Evolutionary conservation across 1,139 yeast genomes (phyloP), one percentile per base, ranked within the genome.

Genomic region (Hansenula sp.): DNA sequence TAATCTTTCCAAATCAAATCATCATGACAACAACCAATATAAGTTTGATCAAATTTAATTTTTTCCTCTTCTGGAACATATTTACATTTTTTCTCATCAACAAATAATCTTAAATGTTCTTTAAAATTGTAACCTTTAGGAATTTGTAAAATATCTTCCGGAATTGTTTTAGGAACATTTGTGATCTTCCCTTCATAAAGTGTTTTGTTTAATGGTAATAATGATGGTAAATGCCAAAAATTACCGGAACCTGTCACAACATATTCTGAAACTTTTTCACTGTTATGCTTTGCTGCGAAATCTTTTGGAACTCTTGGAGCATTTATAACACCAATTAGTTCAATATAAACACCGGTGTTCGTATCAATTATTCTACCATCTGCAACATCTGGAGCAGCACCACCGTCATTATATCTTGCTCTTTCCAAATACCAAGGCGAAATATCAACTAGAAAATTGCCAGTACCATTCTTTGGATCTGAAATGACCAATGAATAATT

Each of bases 281-380:
- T 59, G 1, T 47, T 42, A 2, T 46, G 45, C 17, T 32, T 38
- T 9, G 42, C 50, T 1, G 38, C 28, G 10, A 54, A 9, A 3
- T 46, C 45, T 7, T 31, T 29, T 29, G 54, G 55, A 33, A 61
- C 50, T 50, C 55, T 45, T 46, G 59, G 54, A 29, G 55, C 47
- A 45, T 44, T 54, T 21, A 54, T 36, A 35, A 44, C 54, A 49
- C 59, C 54, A 2, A 75, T 71, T 29, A 78, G 65, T 52, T 77
- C 82, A 39, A 77, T 70, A 49, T 75, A 77, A 29, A 72, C 57
- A 2, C 83, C 83, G 0, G 77, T 71, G 27, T 63, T 60, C 1
- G 67, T 64, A 54, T 77, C 83, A 31, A 77, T 72, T 49, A 77
- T 73, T 43, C 81, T 62, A 1, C 79, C 79, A 61, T 78, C 83